Evolutionary conservation across 164 flowering plant species (phyloP).

Genomic region (Protea cynaroides): DNA sequence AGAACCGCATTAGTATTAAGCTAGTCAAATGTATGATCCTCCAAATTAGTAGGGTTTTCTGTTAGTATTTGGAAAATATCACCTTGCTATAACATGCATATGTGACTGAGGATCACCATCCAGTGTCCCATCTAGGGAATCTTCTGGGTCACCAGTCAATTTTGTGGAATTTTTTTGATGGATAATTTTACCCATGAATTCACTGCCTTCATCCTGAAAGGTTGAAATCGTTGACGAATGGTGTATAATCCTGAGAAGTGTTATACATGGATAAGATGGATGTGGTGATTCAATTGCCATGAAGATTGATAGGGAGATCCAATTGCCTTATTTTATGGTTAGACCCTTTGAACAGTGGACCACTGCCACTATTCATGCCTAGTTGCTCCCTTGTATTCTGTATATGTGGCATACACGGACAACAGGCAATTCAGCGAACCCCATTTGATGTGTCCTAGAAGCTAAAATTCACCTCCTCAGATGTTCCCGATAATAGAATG

Average conservation of each 20-base stretch:
- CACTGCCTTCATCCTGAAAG: background rate
- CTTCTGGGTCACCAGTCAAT: background rate
- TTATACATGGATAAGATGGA: background rate
- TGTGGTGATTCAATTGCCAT: background rate
- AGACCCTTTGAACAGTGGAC: background rate
- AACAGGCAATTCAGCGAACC: background rate
- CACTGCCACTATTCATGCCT: background rate
- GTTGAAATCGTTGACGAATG: no score
- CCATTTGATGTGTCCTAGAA: background rate
- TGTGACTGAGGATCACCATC: background rate
- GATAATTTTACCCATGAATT: background rate
- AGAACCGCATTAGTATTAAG: conserved; percentile 17
- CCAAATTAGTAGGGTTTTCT: background rate
- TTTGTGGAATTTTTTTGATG: no score
- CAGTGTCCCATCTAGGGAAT: background rate
- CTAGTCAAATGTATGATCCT: background rate
- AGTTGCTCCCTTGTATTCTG: no score
- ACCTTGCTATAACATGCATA: background rate
- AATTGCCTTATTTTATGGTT: background rate
- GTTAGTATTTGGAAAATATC: background rate
- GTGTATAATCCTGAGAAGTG: background rate
- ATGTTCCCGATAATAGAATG: background rate
- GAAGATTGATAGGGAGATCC: background rate
- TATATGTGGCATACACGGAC: background rate
- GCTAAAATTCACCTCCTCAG: background rate